Percentiles rank a stretch among this genome's conserved stretches.
phyloP scores from a whole-genome alignment of 371 early-diverging fungal genomes.

The Rhizopus sp. region DNA sequence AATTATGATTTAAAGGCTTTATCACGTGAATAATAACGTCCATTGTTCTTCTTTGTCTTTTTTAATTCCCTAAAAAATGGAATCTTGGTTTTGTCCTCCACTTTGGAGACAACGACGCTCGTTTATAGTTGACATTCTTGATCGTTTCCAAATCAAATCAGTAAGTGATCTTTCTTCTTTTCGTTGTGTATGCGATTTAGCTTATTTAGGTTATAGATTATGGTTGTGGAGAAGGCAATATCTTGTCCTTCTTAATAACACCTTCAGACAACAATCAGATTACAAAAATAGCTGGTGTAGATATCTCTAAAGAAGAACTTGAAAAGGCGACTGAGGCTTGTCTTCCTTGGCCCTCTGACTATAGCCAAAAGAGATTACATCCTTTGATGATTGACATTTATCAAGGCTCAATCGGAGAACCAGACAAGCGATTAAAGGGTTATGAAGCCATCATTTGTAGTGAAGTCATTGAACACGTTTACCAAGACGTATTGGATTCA shows the following conservation, averaged over 20 bases:
- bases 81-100: slow-evolving; percentile 13
- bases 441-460: slow-evolving; percentile 67
- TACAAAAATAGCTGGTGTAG: slow-evolving; percentile 63
- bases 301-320: slow-evolving; percentile 48
- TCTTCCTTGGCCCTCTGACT: slow-evolving; percentile 57
- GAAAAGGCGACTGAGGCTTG: slow-evolving; percentile 49
- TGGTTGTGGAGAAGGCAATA: slow-evolving; percentile 77
- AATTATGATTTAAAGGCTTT: slow-evolving; percentile 3
- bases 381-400: slow-evolving; percentile 57
- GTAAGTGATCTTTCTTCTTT: slow-evolving; percentile 4
- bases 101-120: slow-evolving; percentile 9
- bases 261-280: slow-evolving; percentile 41
- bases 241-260: slow-evolving; percentile 59
- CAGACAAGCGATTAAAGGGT: slow-evolving; percentile 43
- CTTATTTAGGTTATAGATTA: slow-evolving; percentile 63
- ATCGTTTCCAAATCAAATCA: slow-evolving; percentile 2
- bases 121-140: slow-evolving; percentile 8
- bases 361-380: slow-evolving; percentile 40
- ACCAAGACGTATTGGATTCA: slow-evolving; percentile 49
- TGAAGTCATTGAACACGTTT: slow-evolving; percentile 83
- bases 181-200: background rate
- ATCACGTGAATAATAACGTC: background rate
- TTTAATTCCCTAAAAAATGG: background rate
- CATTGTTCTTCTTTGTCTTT: background rate
- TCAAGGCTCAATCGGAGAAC: slow-evolving; percentile 58